These are phyloP conservation scores for Aspergillus ostianus DNA, from an alignment of 495 filamentous ascomycete species.

Conservation along the genomic window DNA sequence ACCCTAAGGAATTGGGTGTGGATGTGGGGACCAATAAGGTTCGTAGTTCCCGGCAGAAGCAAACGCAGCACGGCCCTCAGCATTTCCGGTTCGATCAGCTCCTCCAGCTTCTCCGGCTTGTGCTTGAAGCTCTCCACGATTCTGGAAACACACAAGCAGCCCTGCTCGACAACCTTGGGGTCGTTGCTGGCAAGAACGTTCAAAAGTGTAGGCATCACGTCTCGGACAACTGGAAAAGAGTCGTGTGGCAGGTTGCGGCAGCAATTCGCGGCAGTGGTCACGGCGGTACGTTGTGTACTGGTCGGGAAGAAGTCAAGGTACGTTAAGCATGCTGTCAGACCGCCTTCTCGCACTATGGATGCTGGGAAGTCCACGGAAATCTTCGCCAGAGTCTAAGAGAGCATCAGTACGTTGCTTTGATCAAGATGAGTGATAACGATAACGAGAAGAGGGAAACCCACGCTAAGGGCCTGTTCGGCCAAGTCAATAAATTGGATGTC, in stretches of 20 bases:
- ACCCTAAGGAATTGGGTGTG: conserved; percentile 96
- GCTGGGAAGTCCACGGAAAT: conserved; percentile 96
- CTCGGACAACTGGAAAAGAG: conserved; percentile 80
- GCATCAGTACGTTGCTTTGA: conserved; percentile 10
- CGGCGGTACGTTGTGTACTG: conserved; percentile 92
- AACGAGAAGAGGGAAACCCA: conserved; percentile 35
- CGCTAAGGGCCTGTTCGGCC: conserved; percentile 92
- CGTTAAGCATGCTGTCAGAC: conserved; percentile 86
- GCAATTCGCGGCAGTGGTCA: conserved; percentile 96
- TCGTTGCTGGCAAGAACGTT: conserved; percentile 89
- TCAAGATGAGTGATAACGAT: background rate
- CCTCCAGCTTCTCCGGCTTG: conserved; percentile 81
- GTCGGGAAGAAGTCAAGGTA: conserved; percentile 98
- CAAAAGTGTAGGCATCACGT: conserved; percentile 93
- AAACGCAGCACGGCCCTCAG: conserved; percentile 86
- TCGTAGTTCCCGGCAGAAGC: conserved; percentile 89
- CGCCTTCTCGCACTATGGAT: conserved; percentile 93
- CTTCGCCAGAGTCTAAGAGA: conserved; percentile 77
- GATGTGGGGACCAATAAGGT: conserved; percentile 90
- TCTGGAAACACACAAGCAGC: conserved; percentile 91
- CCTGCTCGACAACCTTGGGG: conserved; percentile 95
- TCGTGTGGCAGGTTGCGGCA: conserved; percentile 95
- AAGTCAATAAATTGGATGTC: conserved; percentile 97
- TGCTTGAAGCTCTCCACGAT: conserved; percentile 96
- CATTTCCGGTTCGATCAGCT: conserved; percentile 82